Base-by-base conservation (phyloP, 208 protist species). In the Strigomonas culicis region DNA sequence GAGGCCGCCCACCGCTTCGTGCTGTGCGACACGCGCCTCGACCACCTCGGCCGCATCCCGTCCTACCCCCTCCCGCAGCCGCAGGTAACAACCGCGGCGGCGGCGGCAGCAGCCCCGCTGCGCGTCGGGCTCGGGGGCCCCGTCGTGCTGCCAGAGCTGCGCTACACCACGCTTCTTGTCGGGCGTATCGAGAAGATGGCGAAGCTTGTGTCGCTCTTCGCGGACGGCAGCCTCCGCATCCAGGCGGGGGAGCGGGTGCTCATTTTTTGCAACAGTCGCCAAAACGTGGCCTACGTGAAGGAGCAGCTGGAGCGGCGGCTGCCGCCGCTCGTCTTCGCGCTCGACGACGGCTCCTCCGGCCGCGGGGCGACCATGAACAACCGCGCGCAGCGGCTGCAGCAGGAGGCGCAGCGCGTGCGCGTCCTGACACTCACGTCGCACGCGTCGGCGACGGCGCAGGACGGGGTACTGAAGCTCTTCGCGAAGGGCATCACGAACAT, bases 391-490 rank as follows among this genome's bases (percentile, higher is more conserved):
- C 6, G 36, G 36, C 8, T 6, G 8, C 36, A 13, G 36, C 36
- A 13, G 36, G 36, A 13, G 8, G 36, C 6, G 13, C 6, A 13
- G 8, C 6, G 49, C 17, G 50, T 86, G 13, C 72, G 80, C 65
- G 52, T 88, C 2, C 83, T 82, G 0, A 88, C 77, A 17, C 70
- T 95, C 21, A 84, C 89, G 44, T 86, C 85, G 22, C 80, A 75
- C 49, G 58, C 74, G 60, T 88, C 79, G n/a, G 50, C 70, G 19
- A 80, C 76, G 27, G 86, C 72, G 36, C 80, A 82, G 17, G 62
- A 75, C 6, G 83, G 79, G 0, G 81, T 80, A 17, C 79, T 99
- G 59, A 80, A 95, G 55, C 88, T 97, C 62, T 99, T 99, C 68
- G 43, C 87, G 25, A 82, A 64, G 1, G 98, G 97, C 43, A 76